Conservation (phyloP, 2,329 filamentous ascomycete species). For the Fonsecaea monophora region DNA sequence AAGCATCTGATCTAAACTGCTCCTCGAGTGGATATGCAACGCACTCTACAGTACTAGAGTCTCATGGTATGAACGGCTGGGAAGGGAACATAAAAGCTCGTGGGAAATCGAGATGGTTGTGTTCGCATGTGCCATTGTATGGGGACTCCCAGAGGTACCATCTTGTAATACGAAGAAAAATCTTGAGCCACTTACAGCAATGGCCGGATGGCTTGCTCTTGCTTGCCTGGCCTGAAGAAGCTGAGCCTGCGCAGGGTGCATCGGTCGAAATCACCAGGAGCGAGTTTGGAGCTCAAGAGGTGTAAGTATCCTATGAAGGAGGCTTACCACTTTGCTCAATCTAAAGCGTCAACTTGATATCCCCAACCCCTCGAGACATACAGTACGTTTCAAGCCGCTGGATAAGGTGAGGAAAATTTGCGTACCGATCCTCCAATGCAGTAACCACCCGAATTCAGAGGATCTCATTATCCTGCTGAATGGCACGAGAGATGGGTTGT, state of each 20-base stretch:
- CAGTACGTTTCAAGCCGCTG: not conserved
- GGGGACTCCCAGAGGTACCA: not conserved
- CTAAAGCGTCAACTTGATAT: not conserved
- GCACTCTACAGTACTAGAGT: not conserved
- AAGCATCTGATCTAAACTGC: slow-evolving; percentile 69
- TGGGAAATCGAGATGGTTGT: not conserved
- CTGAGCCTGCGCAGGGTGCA: not conserved
- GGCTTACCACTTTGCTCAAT: not conserved
- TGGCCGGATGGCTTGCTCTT: not conserved
- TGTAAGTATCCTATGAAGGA: not conserved
- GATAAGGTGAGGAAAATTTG: not conserved
- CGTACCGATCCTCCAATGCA: not conserved
- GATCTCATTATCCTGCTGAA: not conserved
- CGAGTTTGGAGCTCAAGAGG: not conserved
- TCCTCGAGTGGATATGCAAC: not conserved
- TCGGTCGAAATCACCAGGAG: not conserved
- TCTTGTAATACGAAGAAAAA: not conserved
- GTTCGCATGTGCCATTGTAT: not conserved
- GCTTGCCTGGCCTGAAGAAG: not conserved
- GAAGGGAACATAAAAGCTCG: not conserved
- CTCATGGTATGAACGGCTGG: not conserved
- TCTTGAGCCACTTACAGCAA: not conserved
- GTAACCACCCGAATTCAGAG: not conserved
- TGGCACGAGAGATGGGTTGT: not conserved
- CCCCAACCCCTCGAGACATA: not conserved